Conservation (phyloP, 768 basidiomycete genomes). For the Lanmaoa pseudosensibilis region DNA sequence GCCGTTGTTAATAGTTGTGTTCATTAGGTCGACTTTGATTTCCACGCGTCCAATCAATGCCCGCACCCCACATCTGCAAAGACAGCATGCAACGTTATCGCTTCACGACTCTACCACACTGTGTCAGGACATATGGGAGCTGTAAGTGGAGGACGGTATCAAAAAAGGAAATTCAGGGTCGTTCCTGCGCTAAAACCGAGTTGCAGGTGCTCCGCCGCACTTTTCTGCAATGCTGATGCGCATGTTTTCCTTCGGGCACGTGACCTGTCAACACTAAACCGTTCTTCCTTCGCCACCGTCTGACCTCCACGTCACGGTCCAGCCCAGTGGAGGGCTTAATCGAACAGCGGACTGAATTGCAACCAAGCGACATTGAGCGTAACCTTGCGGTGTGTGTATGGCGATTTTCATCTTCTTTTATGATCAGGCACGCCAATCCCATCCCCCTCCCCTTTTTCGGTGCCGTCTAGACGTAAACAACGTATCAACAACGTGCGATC, state of each 20-base stretch:
- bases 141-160: not conserved
- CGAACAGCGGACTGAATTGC: slow-evolving; percentile 11
- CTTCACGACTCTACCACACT: not conserved
- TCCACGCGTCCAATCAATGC: slow-evolving; percentile 11
- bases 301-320: slow-evolving; percentile 8
- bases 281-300: not conserved
- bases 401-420: slow-evolving; percentile 22
- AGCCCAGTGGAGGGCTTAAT: not conserved
- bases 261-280: slow-evolving; percentile 17
- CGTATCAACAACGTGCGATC: slow-evolving; percentile 31
- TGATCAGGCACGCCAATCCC: slow-evolving; percentile 31
- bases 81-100: not conserved
- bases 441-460: slow-evolving; percentile 31
- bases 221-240: not conserved
- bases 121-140: not conserved
- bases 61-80: slow-evolving; percentile 3
- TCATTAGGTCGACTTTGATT: not conserved
- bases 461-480: slow-evolving; percentile 31
- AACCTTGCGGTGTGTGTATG: slow-evolving; percentile 16
- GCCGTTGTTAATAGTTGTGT: not conserved
- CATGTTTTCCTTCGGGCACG: slow-evolving; percentile 26
- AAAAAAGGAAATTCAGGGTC: not conserved
- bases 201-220: not conserved
- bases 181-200: slow-evolving; percentile 1
- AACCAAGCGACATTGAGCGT: slow-evolving; percentile 16